phyloP scores from a whole-genome alignment of 1,139 yeast species.

The Geotrichum fermentans region DNA sequence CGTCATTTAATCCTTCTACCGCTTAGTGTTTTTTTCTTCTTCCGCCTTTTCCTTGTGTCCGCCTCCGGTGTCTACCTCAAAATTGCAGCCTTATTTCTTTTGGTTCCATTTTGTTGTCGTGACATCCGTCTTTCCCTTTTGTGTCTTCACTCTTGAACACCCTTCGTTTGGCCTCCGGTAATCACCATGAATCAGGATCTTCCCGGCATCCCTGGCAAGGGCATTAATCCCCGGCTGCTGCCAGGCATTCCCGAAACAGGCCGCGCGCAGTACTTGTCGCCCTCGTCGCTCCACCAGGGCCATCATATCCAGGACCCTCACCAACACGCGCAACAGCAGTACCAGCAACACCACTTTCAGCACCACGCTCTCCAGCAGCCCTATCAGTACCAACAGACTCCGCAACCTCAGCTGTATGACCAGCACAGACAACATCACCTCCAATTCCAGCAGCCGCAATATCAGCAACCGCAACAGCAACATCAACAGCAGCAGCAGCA shows the following conservation, averaged over 20 bases:
- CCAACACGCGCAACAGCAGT: not conserved
- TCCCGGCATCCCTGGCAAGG: constrained; percentile 6
- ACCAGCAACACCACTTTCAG: not conserved
- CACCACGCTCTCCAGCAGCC: constrained; percentile 10
- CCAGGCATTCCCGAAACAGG: constrained; percentile 5
- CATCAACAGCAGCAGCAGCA: constrained; percentile 7
- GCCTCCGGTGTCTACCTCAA: too few species aligned
- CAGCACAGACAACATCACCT: constrained; percentile 5
- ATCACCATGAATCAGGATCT: constrained; percentile 6
- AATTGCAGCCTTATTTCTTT: too few species aligned
- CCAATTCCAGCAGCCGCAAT: constrained; percentile 3
- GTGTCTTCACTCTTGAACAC: not conserved
- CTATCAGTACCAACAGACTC: constrained; percentile 2
- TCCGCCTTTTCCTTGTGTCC: too few species aligned
- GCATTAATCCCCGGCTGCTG: constrained; percentile 8
- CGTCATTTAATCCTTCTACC: too few species aligned
- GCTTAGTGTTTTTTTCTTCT: too few species aligned
- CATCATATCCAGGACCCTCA: not conserved
- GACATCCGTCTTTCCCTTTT: not conserved
- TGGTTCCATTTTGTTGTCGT: too few species aligned
- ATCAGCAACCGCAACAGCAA: constrained; percentile 8
- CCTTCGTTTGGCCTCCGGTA: not conserved
- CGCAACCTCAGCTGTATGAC: not conserved
- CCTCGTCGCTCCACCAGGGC: not conserved
- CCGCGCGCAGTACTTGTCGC: constrained; percentile 5